These are phyloP conservation scores for Penicillium sp. DNA, from an alignment of 2,329 filamentous ascomycete genomes.

Conservation along the genomic window DNA sequence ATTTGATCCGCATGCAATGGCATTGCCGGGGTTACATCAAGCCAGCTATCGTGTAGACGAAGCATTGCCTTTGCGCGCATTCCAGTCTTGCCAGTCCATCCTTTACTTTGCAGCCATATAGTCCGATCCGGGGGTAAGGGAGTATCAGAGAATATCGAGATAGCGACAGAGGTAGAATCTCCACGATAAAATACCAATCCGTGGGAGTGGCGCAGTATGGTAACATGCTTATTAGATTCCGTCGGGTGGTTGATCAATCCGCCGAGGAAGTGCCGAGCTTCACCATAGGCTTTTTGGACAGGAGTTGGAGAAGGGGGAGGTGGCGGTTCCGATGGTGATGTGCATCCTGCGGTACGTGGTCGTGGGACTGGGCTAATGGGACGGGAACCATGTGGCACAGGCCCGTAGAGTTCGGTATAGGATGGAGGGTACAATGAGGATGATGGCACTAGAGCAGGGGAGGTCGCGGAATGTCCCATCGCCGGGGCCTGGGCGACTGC, in stretches of 20 bases:
- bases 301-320: conserved; percentile 13
- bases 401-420: conserved; percentile 21
- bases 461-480: conserved; percentile 8
- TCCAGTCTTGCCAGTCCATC: conserved; percentile 67
- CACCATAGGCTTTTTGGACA: conserved; percentile 42
- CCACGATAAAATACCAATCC: conserved; percentile 67
- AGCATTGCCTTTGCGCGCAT: conserved; percentile 66
- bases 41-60: conserved; percentile 60
- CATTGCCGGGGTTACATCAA: conserved; percentile 65
- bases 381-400: background rate
- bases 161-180: conserved; percentile 60
- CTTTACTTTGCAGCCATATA: conserved; percentile 68
- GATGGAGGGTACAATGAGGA: conserved; percentile 16
- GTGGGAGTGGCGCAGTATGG: conserved; percentile 65
- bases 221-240: conserved; percentile 66
- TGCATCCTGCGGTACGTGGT: conserved; percentile 15
- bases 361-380: conserved; percentile 4
- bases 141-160: conserved; percentile 64
- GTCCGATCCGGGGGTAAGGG: conserved; percentile 59
- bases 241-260: conserved; percentile 64
- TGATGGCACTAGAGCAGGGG: conserved; percentile 11
- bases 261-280: conserved; percentile 65
- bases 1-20: conserved; percentile 52
- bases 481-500: conserved; percentile 12
- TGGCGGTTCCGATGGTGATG: conserved; percentile 3